Evolutionary conservation across 805 yeast genomes (phyloP), one percentile per base, ranked within the genome.

Genomic region (Wickerhamiella vanderwaltii): DNA sequence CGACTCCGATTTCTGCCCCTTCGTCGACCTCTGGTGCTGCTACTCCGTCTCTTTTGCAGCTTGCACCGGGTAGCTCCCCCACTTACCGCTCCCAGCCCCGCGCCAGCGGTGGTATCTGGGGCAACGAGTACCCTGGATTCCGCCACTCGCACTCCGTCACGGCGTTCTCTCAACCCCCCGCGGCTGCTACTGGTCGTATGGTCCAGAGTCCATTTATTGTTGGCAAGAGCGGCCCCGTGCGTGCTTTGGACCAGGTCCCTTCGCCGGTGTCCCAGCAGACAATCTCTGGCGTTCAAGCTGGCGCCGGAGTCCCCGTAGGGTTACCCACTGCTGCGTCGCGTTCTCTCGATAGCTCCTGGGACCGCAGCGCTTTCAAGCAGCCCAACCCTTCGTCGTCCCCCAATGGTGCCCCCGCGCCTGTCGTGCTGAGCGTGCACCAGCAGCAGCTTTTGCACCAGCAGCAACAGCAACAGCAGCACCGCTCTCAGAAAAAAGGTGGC

Each of bases 401-500:
- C 19, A 19, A 25, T 15, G 33, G 31, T 24, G 48, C 37, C 15
- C 35, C 41, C 18, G 40, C 46, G 3, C 15, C 34, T 35, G 33
- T 42, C 20, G 22, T 20, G 13, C 40, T 35, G 33, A 13, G 15
- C 12, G 30, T 25, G 20, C 31, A 20, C 29, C 35, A 17, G 19
- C 43, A 41, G 35, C 43, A 26, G 41, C 35, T 39, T 5, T 41
- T 29, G 34, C 43, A 36, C 24, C 39, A 36, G 38, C 44, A 43
- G 19, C 39, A 29, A 30, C 44, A 39, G 34, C 44, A 42, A 28
- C 45, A 40, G 26, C 35, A 35, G 35, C 45, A 43, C 43, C 39
- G 35, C 18, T 19, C 50, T 22, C 48, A 38, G 35, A 57, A 57
- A 44, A 57, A 56, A 51, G 43, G 51, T 30, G 56, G 59, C 31